Conservation (phyloP, 345 rosid species). For the Mercurialis annua region DNA sequence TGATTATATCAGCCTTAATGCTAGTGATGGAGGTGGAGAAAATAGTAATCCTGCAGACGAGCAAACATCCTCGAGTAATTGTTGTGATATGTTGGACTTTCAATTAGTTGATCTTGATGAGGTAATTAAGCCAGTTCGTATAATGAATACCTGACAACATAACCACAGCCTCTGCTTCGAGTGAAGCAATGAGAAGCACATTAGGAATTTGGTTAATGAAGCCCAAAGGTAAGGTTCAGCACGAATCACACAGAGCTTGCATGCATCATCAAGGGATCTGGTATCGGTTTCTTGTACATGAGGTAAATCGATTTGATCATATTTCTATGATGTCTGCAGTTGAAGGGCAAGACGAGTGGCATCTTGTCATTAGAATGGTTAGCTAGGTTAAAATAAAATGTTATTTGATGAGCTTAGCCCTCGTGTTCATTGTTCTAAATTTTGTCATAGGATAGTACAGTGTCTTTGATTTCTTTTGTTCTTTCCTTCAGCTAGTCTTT, state of each 20-base stretch:
- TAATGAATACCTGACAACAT: slow-evolving; percentile 29
- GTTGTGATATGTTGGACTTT: slow-evolving; percentile 32
- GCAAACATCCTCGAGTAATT: slow-evolving; percentile 25
- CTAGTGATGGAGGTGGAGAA: slow-evolving; percentile 47
- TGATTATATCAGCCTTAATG: slow-evolving; percentile 55
- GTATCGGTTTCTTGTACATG: no score
- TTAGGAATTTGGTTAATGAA: no score
- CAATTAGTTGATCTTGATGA: slow-evolving; percentile 41
- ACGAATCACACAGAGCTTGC: no score
- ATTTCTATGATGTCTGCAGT: neutral
- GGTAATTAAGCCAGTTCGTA: slow-evolving; percentile 55
- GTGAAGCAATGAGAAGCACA: neutral
- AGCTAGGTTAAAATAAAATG: neutral
- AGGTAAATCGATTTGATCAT: neutral
- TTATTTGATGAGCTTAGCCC: slow-evolving; percentile 1
- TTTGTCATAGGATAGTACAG: neutral
- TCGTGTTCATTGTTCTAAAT: neutral
- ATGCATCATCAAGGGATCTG: no score
- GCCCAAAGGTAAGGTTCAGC: no score
- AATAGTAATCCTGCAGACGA: slow-evolving; percentile 19
- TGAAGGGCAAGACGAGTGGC: neutral
- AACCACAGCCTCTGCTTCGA: neutral
- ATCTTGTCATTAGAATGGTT: neutral
- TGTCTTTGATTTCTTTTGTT: neutral
- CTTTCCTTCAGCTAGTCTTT: neutral